phyloP scores from a whole-genome alignment of 768 basidiomycete genomes.

The Solioccasus polychromus region DNA sequence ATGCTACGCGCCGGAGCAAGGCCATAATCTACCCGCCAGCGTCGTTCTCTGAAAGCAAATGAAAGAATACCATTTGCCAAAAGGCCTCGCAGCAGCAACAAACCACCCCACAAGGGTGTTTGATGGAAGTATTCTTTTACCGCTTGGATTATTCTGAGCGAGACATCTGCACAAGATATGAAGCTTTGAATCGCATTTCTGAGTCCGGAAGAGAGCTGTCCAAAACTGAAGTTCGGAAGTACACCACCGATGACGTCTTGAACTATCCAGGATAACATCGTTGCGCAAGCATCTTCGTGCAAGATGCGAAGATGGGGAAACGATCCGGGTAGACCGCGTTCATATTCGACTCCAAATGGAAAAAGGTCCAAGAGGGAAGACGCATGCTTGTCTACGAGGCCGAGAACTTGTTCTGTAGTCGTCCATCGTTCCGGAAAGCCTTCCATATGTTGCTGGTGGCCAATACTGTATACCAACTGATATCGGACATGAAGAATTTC shows the following conservation, averaged over 20 bases:
- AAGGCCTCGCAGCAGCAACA: neutral
- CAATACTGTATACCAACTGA: constrained; percentile 48
- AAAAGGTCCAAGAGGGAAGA: neutral
- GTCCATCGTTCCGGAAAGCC: neutral
- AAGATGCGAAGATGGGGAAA: constrained; percentile 15
- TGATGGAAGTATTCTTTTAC: neutral
- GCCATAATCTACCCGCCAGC: neutral
- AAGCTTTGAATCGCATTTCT: constrained; percentile 6
- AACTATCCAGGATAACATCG: constrained; percentile 8
- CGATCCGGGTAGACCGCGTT: constrained; percentile 3
- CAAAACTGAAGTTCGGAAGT: constrained; percentile 8
- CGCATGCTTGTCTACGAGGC: neutral
- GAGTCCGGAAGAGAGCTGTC: neutral
- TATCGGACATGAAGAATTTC: constrained; percentile 46
- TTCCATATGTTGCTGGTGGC: constrained; percentile 8
- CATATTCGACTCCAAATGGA: constrained; percentile 9
- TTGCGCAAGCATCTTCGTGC: constrained; percentile 3
- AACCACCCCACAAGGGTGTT: neutral
- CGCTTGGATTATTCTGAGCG: neutral
- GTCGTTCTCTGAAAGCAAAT: neutral
- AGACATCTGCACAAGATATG: constrained; percentile 1
- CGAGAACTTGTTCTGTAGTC: neutral
- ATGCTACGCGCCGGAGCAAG: neutral
- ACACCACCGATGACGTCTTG: constrained; percentile 9
- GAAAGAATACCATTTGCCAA: neutral